Evolutionary conservation across 108 stramenopile genomes (phyloP), one percentile per base, ranked within the genome.

Genomic region (Hondaea fermentalgiana): DNA sequence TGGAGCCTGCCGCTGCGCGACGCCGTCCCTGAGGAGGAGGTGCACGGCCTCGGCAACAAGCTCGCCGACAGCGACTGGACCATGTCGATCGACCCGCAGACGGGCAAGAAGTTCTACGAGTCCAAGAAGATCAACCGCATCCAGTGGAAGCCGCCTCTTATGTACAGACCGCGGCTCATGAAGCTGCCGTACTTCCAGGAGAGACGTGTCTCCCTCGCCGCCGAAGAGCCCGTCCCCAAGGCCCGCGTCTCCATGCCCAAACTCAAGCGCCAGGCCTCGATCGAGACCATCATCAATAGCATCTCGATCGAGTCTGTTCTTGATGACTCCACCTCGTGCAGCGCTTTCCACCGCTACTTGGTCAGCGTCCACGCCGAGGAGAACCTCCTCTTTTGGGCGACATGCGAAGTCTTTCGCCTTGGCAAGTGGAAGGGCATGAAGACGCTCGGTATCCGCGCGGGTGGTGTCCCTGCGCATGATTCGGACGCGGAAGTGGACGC

Each of bases 401-500:
- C 76, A 0, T 47, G 49, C 4, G 76, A 83, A 23, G 76, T 83
- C 49, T 83, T 83, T 23, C 76, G 76, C 76, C 49, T 83, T 23
- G 76, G 76, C 45, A 6, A 53, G 49, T 83, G 76, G 76, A 83
- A 83, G 28, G 76, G 76, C 76, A 83, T 83, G 76, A 83, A 83
- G 76, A 53, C 51, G n/a, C 45, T 83, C 76, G 76, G 76, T 6
- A 69, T 69, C 25, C 64, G 64, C 42, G 64, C 14, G 42, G 64
- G 64, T 1, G 64, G 64, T 42, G 14, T 4, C 25, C 21, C 6
- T 1, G 64, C 25, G 21, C 25, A 12, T 23, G 42, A 69, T 14
- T 12, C 8, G 25, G 64, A 69, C 42, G 76, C 45, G 10, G 76
- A 83, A 16, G 76, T 53, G 6, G 49, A 83, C 19, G 23, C 19